Base-by-base conservation (phyloP, 179 eudicot species). In the Carnegiea gigantea region DNA sequence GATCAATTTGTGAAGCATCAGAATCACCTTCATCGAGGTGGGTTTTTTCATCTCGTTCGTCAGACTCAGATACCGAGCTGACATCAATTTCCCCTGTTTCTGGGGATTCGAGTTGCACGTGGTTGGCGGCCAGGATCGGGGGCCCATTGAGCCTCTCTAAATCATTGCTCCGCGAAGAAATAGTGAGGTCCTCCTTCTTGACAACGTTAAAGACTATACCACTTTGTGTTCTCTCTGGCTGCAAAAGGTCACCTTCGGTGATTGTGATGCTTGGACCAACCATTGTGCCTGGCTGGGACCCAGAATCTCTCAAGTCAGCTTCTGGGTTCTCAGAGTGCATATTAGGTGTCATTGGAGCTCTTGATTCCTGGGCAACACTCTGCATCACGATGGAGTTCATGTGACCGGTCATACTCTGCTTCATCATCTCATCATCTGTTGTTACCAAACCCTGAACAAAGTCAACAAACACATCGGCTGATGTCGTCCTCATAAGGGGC, bases 401-500 rank as follows among this genome's bases (percentile, higher is more conserved):
- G 4, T 67, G 68, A 9, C 68, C 30, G 0, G 68, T 30, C 38
- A 67, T 40, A 28, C 72, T 28, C 18, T 67, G 72, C 38, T 28
- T 62, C 68, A 62, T 62, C 68, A 21, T 9, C 26, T 62, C 68
- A 23, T 62, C 68, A 20, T 57, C 62, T 11, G 53, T 48, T 26
- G n/a, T 23, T 2, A 89, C 99, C 83, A 92, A 80, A 78, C 87
- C 89, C 79, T 92, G 96, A 60, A 96, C 91, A 33, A 86, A 94
- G 77, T 95, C 93, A 0, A 89, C 82, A 59, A 93, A 97, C 76
- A 79, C 77, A 67, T 93, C 88, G 0, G 98, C 93, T 0, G 99
- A 97, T 5, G 90, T 79, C 0, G 98, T 93, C 90, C 99, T 91
- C 99, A 97, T 97, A 70, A 97, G 86, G 70, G 99, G 99, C n/a